Percentiles rank a stretch among this genome's conserved stretches.
Conservation (phyloP, 495 filamentous ascomycete species). For the Sphaerosporella brunnea region DNA sequence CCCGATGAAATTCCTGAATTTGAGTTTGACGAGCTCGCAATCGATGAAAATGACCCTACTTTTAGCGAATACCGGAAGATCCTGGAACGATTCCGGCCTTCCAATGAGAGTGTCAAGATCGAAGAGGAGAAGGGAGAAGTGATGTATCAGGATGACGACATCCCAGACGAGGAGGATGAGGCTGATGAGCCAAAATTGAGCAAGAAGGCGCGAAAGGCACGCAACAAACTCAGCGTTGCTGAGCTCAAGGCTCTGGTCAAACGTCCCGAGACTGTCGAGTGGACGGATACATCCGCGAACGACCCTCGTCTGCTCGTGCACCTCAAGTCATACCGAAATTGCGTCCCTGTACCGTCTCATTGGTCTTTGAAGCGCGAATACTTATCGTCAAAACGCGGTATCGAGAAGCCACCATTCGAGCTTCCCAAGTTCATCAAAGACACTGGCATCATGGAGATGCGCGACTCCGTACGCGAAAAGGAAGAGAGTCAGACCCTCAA, state of each 20-base stretch:
- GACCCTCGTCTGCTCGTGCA: slow-evolving; percentile 82
- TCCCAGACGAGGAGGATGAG: slow-evolving; percentile 71
- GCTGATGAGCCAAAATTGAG: slow-evolving; percentile 54
- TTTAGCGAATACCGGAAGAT: slow-evolving; percentile 69
- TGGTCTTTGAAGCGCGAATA: slow-evolving; percentile 96
- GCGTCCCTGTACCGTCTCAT: slow-evolving; percentile 82
- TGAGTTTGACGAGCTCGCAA: slow-evolving; percentile 28
- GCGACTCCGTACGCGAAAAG: slow-evolving; percentile 88
- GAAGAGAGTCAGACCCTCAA: slow-evolving; percentile 79
- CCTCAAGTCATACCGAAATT: slow-evolving; percentile 87
- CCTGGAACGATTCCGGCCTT: slow-evolving; percentile 51
- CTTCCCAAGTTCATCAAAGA: slow-evolving; percentile 95
- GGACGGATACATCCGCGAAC: slow-evolving; percentile 86
- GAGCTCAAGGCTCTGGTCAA: slow-evolving; percentile 82
- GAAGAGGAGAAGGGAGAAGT: slow-evolving; percentile 73
- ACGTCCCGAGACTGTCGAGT: slow-evolving; percentile 89
- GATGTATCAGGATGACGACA: slow-evolving; percentile 71
- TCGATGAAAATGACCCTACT: slow-evolving; percentile 54
- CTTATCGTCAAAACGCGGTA: slow-evolving; percentile 81
- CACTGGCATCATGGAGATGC: slow-evolving; percentile 94
- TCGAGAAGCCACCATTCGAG: slow-evolving; percentile 85
- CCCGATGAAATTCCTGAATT: slow-evolving; percentile 31
- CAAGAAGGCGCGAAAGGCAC: slow-evolving; percentile 81
- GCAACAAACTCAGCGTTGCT: slow-evolving; percentile 82
- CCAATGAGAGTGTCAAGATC: slow-evolving; percentile 42